Conservation (phyloP, 306 rosid genomes). For the Cicer cuneatum region DNA sequence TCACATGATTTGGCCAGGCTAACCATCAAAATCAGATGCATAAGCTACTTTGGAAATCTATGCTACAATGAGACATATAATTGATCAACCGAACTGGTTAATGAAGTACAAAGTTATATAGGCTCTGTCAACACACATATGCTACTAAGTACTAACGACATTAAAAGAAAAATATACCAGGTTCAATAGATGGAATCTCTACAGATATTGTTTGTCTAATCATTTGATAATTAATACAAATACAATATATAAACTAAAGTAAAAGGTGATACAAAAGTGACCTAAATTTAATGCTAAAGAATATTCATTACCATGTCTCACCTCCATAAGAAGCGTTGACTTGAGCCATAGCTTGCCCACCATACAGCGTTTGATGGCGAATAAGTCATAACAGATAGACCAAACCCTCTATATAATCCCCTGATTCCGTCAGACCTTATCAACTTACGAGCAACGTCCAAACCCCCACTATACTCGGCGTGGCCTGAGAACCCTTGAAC, state of each 20-base stretch:
- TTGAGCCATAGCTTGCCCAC: constrained; percentile 98
- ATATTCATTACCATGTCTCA: constrained; percentile 60
- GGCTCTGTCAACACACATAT: constrained; percentile 27
- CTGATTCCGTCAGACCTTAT: constrained; percentile 69
- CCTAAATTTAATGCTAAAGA: constrained; percentile 18
- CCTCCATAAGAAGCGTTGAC: constrained; percentile 94
- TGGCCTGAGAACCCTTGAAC: constrained; percentile 95
- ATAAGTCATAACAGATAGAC: constrained; percentile 88
- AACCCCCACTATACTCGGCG: constrained; percentile 75
- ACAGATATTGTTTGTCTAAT: constrained; percentile 19
- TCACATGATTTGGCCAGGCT: constrained; percentile 28
- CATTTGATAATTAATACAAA: constrained; percentile 23
- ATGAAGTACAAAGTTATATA: constrained; percentile 1
- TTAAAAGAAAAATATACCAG: constrained; percentile 19
- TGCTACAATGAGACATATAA: constrained; percentile 3
- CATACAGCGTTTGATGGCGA: constrained; percentile 94
- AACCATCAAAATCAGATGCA: not conserved
- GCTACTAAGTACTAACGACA: not conserved
- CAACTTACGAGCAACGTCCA: constrained; percentile 82
- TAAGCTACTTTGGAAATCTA: constrained; percentile 7
- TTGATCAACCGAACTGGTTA: constrained; percentile 18
- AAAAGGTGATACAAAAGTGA: constrained; percentile 34
- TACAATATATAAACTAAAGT: constrained; percentile 7
- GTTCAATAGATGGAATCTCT: constrained; percentile 8
- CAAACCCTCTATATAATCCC: constrained; percentile 91